Conservation (phyloP, 2,329 filamentous ascomycete genomes). For the Fusarium stilboides region DNA sequence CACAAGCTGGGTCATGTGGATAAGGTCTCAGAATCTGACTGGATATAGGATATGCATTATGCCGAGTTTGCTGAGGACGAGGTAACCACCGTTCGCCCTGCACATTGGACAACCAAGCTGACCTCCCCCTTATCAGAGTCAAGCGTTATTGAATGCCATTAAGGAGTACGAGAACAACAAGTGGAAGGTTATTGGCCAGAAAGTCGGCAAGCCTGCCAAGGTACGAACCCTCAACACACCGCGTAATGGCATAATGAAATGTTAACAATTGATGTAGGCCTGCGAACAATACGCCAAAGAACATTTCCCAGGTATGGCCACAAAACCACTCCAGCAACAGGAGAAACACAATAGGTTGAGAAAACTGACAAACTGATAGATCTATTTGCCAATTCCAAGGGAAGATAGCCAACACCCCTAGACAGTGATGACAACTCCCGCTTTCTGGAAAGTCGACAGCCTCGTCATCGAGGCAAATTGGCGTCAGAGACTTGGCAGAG, state of each 20-base stretch:
- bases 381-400: conserved; percentile 57
- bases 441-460: conserved; percentile 1
- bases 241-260: background rate
- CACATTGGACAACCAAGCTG: conserved; percentile 36
- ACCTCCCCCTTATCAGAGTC: conserved; percentile 67
- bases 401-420: conserved; percentile 50
- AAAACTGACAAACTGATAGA: conserved; percentile 55
- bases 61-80: conserved; percentile 98
- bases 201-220: conserved; percentile 98
- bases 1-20: background rate
- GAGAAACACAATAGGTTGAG: conserved; percentile 38
- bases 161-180: conserved; percentile 99
- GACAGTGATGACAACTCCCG: background rate
- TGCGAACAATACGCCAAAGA: conserved; percentile 93
- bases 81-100: conserved; percentile 67
- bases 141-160: conserved; percentile 89
- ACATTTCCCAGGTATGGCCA: conserved; percentile 77
- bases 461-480: background rate
- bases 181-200: conserved; percentile 97
- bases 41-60: conserved; percentile 93
- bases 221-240: conserved; percentile 39
- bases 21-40: conserved; percentile 25
- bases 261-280: conserved; percentile 52
- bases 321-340: conserved; percentile 46
- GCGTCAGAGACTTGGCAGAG: background rate